phyloP scores from a whole-genome alignment of 2,329 filamentous ascomycete genomes.

The Botryotinia convoluta region DNA sequence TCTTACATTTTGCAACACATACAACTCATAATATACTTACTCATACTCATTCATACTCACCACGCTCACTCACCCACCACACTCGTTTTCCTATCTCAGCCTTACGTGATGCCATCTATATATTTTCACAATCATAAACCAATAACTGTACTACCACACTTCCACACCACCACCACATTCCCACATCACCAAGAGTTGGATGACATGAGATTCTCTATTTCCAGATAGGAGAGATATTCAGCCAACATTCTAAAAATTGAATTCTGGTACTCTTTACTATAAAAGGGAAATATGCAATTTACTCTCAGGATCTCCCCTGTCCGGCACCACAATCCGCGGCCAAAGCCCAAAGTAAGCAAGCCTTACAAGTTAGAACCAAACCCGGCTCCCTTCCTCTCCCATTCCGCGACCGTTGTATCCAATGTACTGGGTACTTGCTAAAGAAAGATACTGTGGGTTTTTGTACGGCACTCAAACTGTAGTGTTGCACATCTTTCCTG shows the following conservation, averaged over 20 bases:
- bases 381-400: background rate
- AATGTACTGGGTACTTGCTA: background rate
- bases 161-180: background rate
- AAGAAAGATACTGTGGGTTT: background rate
- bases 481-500: background rate
- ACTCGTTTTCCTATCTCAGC: background rate
- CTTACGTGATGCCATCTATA: conserved; percentile 8
- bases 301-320: conserved; percentile 5
- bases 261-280: background rate
- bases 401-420: conserved; percentile 4
- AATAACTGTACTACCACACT: background rate
- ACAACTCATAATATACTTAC: background rate
- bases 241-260: background rate
- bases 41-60: background rate
- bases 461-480: background rate
- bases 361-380: background rate
- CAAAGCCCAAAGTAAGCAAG: background rate
- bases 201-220: conserved; percentile 16
- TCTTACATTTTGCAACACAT: background rate
- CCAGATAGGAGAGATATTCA: conserved; percentile 1
- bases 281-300: background rate
- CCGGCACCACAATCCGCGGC: background rate
- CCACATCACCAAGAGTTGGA: background rate
- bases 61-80: background rate
- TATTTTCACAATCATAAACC: background rate